A percentile compares a stretch with the other conserved stretches of the same genome.
These are phyloP conservation scores for Solanum appendiculatum DNA, from an alignment of 257 asterid species.

Conservation along the genomic window DNA sequence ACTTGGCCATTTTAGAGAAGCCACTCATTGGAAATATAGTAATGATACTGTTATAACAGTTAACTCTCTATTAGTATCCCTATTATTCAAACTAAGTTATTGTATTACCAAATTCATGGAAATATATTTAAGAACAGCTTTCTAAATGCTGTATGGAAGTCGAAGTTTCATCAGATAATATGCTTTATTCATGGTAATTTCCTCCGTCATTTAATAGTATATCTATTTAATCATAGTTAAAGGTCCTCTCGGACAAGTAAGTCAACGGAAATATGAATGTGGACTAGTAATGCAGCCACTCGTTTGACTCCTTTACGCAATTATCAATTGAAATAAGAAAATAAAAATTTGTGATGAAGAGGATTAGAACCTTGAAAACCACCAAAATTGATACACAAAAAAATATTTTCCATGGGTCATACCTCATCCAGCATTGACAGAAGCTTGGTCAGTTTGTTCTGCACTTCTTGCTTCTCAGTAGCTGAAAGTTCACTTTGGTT, in stretches of 20 bases:
- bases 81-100: background rate
- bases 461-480: constrained; percentile 72
- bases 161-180: background rate
- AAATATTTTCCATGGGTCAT: background rate
- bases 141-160: background rate
- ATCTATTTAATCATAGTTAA: background rate
- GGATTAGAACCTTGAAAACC: background rate
- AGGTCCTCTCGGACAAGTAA: background rate
- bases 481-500: constrained; percentile 37
- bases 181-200: background rate
- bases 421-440: constrained; percentile 84
- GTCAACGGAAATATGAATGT: background rate
- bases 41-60: background rate
- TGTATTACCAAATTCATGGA: background rate
- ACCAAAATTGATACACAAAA: background rate
- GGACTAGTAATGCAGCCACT: background rate
- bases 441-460: constrained; percentile 60
- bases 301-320: background rate
- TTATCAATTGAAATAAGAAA: background rate
- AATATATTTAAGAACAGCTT: background rate
- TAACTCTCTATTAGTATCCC: background rate
- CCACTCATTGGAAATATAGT: background rate
- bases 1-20: background rate
- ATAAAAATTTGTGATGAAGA: background rate
- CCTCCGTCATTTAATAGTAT: background rate